Evolutionary conservation across 2,329 filamentous ascomycete genomes (phyloP).

Genomic region (Ascochyta clinopodiicola): DNA sequence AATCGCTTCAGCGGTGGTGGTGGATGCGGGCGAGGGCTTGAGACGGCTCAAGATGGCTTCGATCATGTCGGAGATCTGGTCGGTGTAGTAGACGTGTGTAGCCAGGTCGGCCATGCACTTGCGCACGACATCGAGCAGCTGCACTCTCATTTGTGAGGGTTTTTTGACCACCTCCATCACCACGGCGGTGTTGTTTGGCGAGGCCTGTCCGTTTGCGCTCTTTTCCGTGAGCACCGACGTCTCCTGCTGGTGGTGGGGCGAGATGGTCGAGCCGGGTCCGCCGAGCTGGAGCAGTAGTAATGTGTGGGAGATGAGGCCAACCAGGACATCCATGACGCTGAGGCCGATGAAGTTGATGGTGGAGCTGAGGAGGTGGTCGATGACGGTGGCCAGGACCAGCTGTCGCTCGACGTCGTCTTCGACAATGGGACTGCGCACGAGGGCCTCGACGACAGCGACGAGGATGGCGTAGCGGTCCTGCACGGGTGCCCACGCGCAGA

Average conservation of each 20-base stretch:
- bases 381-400: constrained; percentile 75
- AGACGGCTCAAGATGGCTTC: constrained; percentile 78
- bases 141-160: constrained; percentile 62
- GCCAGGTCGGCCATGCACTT: constrained; percentile 88
- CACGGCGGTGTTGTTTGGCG: constrained; percentile 31
- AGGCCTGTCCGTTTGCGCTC: constrained; percentile 20
- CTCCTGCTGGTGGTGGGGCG: constrained; percentile 49
- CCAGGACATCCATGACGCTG: constrained; percentile 92
- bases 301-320: constrained; percentile 84
- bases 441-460: constrained; percentile 77
- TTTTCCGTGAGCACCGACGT: constrained; percentile 36
- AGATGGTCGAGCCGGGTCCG: constrained; percentile 49
- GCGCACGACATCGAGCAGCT: constrained; percentile 74
- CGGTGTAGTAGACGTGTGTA: constrained; percentile 95
- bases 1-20: constrained; percentile 56
- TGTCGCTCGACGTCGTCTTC: constrained; percentile 78
- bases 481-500: constrained; percentile 87
- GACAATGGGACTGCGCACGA: constrained; percentile 71
- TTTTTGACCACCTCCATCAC: constrained; percentile 53
- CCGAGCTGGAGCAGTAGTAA: constrained; percentile 75
- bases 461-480: constrained; percentile 94
- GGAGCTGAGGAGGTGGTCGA: constrained; percentile 82
- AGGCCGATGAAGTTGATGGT: constrained; percentile 93
- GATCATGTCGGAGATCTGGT: constrained; percentile 96
- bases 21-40: constrained; percentile 65